Conservation (phyloP, 345 rosid species). For the Boechera stricta region DNA sequence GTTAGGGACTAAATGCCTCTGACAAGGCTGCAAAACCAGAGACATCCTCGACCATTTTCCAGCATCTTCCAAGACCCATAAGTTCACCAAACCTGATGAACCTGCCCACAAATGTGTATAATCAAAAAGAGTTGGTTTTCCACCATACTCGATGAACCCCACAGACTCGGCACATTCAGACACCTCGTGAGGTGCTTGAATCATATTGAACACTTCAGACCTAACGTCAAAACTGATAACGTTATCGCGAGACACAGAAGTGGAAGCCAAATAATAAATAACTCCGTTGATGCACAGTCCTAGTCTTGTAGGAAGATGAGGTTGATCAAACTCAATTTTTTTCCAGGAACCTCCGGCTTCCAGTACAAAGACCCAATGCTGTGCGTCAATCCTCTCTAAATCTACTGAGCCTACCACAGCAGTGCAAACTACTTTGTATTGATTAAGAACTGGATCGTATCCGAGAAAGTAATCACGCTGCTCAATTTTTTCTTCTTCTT, state of each 20-base stretch:
- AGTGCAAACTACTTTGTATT: not conserved
- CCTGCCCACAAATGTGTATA: not conserved
- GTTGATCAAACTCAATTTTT: not conserved
- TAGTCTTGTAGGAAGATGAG: not conserved
- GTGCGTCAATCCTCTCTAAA: not conserved
- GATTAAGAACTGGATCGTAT: not conserved
- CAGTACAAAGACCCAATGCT: not conserved
- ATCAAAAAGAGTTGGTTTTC: not conserved
- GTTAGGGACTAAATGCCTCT: not conserved
- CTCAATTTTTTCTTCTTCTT: too few relatives aligned
- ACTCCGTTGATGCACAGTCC: not conserved
- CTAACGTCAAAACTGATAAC: not conserved
- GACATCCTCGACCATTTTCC: conserved; percentile 2
- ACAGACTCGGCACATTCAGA: not conserved
- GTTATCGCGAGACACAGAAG: not conserved
- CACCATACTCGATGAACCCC: conserved; percentile 17
- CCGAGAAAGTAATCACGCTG: not conserved
- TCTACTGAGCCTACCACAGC: not conserved
- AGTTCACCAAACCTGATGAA: not conserved
- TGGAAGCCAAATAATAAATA: not conserved
- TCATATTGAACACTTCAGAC: not conserved
- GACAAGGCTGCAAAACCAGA: conserved; percentile 11
- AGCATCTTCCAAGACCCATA: conserved; percentile 16
- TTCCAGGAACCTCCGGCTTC: not conserved
- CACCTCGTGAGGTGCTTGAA: not conserved